Conservation (phyloP, 495 filamentous ascomycete species). For the Aspergillus sclerotiicarbonarius region DNA sequence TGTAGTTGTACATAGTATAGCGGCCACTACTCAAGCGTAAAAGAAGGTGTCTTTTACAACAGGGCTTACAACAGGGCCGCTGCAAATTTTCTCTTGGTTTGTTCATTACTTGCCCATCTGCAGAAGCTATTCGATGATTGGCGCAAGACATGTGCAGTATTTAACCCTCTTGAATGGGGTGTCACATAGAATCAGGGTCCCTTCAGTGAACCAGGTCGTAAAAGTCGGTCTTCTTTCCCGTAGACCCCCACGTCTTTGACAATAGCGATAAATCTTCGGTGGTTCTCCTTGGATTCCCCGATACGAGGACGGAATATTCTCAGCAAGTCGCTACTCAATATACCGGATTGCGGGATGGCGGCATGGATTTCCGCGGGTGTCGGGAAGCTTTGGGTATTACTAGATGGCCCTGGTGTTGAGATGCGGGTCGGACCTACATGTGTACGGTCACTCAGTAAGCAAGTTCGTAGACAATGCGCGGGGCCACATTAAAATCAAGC, state of each 20-base stretch:
- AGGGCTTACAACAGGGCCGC: too few relatives aligned
- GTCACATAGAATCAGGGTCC: conserved; percentile 18
- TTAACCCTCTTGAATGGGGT: too few relatives aligned
- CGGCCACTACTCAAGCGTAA: too few relatives aligned
- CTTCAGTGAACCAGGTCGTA: conserved; percentile 41
- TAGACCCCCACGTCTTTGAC: conserved; percentile 49
- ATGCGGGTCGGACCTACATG: conserved; percentile 28
- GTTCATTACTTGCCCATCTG: too few relatives aligned
- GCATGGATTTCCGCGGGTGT: conserved; percentile 69
- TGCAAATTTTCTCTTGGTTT: too few relatives aligned
- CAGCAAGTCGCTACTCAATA: conserved; percentile 60
- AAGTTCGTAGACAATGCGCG: not conserved
- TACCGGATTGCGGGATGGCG: conserved; percentile 64
- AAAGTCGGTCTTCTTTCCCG: conserved; percentile 43
- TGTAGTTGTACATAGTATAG: too few relatives aligned
- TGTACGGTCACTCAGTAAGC: conserved; percentile 1
- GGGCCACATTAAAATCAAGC: not conserved
- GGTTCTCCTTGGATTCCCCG: conserved; percentile 46
- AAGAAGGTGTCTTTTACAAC: too few relatives aligned
- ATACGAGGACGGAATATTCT: conserved; percentile 60
- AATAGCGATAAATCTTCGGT: conserved; percentile 44
- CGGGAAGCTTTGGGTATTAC: conserved; percentile 41
- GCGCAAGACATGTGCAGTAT: too few relatives aligned
- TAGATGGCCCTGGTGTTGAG: conserved; percentile 32
- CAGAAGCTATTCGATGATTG: not conserved